Evolutionary conservation across 176 grass and related monocot genomes (phyloP).

Genomic region (Stipa capillata): DNA sequence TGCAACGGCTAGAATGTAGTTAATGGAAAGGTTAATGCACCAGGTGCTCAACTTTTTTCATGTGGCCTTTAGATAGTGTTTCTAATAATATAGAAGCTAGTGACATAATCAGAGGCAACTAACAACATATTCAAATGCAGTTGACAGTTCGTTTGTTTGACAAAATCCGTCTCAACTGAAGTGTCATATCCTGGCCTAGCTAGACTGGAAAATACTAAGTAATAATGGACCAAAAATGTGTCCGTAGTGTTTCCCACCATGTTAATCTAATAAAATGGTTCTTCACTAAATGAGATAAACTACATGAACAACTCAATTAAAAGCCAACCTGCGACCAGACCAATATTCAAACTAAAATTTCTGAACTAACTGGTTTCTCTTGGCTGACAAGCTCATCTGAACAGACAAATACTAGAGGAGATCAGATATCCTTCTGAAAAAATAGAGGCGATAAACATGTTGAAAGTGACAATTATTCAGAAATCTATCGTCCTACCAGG

Average conservation of each 20-base stretch:
- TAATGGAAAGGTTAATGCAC: slow-evolving; percentile 19
- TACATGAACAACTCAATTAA: neutral
- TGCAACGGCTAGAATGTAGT: neutral
- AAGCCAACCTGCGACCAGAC: neutral
- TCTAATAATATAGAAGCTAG: slow-evolving; percentile 18
- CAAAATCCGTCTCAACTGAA: neutral
- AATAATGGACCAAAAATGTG: neutral
- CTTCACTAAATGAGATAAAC: too few relatives aligned
- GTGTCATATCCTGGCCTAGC: neutral
- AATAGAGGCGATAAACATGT: neutral
- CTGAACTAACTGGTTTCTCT: neutral
- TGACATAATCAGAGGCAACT: slow-evolving; percentile 29
- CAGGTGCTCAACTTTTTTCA: slow-evolving; percentile 38
- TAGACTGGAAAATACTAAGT: neutral
- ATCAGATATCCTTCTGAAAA: neutral
- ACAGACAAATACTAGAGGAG: neutral
- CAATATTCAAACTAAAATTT: neutral
- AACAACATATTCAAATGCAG: slow-evolving; percentile 6
- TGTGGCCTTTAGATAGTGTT: slow-evolving; percentile 30
- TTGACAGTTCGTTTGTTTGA: slow-evolving; percentile 25
- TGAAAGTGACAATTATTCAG: neutral
- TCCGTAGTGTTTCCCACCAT: too few relatives aligned
- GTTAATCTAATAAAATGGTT: too few relatives aligned
- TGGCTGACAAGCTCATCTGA: neutral
- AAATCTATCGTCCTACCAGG: neutral